These are phyloP conservation scores for Dendrostoma leiphaemia DNA, from an alignment of 2,329 filamentous ascomycete genomes.

Conservation along the genomic window DNA sequence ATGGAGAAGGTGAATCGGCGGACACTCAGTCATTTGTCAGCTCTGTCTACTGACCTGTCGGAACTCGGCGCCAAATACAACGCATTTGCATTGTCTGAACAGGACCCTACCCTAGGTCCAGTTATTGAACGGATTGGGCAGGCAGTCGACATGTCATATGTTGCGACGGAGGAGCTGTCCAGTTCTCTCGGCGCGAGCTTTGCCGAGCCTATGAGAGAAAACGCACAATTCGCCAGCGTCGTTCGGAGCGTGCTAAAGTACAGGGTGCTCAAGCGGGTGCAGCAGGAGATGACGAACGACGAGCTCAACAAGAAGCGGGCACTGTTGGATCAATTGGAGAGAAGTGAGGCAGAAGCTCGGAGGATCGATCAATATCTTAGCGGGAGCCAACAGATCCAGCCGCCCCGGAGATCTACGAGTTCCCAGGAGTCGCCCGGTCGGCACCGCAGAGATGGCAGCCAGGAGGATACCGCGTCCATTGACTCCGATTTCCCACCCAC, in stretches of 20 bases:
- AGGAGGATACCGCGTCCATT: conserved; percentile 82
- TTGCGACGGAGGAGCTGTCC: conserved; percentile 89
- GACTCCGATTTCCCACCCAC: conserved; percentile 95
- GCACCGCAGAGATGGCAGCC: conserved; percentile 54
- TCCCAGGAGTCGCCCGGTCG: conserved; percentile 49
- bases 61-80: conserved; percentile 96
- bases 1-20: conserved; percentile 97
- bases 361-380: conserved; percentile 91
- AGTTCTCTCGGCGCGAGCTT: conserved; percentile 88
- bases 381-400: conserved; percentile 61
- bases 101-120: conserved; percentile 80
- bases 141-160: conserved; percentile 92
- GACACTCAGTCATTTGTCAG: conserved; percentile 80
- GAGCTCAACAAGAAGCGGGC: conserved; percentile 84
- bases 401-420: conserved; percentile 67
- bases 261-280: conserved; percentile 87
- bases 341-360: conserved; percentile 87
- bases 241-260: conserved; percentile 88
- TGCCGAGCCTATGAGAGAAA: conserved; percentile 96
- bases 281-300: conserved; percentile 95
- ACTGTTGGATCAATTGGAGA: conserved; percentile 84
- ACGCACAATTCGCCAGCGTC: conserved; percentile 93
- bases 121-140: conserved; percentile 95
- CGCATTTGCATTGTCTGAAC: conserved; percentile 92
- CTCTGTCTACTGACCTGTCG: conserved; percentile 81